A percentile compares a stretch with the other conserved stretches of the same genome.
Evolutionary conservation across 345 rosid species (phyloP).

Genomic region (Hibiscus trionum): DNA sequence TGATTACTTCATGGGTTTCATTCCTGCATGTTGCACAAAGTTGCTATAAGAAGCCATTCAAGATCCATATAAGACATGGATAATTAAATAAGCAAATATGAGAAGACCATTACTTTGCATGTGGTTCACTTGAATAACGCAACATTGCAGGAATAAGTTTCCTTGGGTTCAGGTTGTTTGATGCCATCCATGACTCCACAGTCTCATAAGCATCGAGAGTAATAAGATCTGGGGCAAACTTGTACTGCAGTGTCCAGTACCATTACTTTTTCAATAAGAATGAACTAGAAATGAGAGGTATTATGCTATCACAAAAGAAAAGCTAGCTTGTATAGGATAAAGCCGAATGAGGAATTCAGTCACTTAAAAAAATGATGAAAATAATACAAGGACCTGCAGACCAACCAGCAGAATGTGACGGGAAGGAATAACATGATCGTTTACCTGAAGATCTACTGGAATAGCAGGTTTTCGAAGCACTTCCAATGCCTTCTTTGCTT

Average conservation of each 20-base stretch:
- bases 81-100: not conserved
- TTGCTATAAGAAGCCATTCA: slow-evolving; percentile 3
- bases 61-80: slow-evolving; percentile 5
- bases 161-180: slow-evolving; percentile 80
- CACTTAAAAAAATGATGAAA: not conserved
- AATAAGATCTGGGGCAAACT: slow-evolving; percentile 90
- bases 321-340: slow-evolving; percentile 2
- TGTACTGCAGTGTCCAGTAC: slow-evolving; percentile 57
- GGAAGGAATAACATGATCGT: slow-evolving; percentile 8
- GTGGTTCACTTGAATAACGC: slow-evolving; percentile 99
- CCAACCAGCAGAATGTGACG: slow-evolving; percentile 3
- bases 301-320: not conserved
- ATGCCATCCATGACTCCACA: slow-evolving; percentile 96
- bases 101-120: slow-evolving; percentile 67
- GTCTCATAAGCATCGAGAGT: slow-evolving; percentile 98
- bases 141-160: slow-evolving; percentile 96
- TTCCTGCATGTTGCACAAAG: slow-evolving; percentile 49
- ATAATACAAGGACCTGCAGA: not conserved
- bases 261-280: slow-evolving; percentile 11
- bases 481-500: slow-evolving; percentile 88
- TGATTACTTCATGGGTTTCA: slow-evolving; percentile 86
- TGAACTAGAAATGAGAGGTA: slow-evolving; percentile 13
- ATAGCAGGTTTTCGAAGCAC: slow-evolving; percentile 86
- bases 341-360: not conserved
- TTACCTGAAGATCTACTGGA: slow-evolving; percentile 84